phyloP scores from a whole-genome alignment of 805 yeast genomes.

The Cyberlindnera subsufficiens region DNA sequence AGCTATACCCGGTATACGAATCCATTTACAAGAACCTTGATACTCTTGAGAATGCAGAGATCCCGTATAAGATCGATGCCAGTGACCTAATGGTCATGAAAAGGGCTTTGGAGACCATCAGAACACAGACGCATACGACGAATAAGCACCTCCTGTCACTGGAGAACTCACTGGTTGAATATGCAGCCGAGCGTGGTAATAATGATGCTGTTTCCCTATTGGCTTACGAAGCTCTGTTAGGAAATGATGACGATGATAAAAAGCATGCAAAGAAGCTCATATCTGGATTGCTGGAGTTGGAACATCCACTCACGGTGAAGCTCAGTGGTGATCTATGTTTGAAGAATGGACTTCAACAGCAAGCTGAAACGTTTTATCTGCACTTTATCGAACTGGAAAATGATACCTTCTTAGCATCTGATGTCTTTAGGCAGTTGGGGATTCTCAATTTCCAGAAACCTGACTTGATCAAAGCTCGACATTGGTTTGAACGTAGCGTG shows the following conservation, averaged over 20 bases:
- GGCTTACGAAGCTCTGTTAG: slow-evolving; percentile 57
- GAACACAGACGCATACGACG: slow-evolving; percentile 54
- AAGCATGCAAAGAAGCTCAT: slow-evolving; percentile 58
- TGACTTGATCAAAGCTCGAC: slow-evolving; percentile 45
- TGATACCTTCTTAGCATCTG: slow-evolving; percentile 58
- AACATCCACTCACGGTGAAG: slow-evolving; percentile 73
- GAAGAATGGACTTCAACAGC: slow-evolving; percentile 37
- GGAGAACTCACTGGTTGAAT: slow-evolving; percentile 72
- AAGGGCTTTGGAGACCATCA: slow-evolving; percentile 53
- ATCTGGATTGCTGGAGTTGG: slow-evolving; percentile 44
- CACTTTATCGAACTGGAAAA: slow-evolving; percentile 51
- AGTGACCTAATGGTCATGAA: slow-evolving; percentile 65
- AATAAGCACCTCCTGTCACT: slow-evolving; percentile 51
- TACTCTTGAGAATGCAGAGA: slow-evolving; percentile 16
- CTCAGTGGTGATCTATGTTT: slow-evolving; percentile 73
- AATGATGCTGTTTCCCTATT: slow-evolving; percentile 74
- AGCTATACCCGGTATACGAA: slow-evolving; percentile 48
- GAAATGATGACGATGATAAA: slow-evolving; percentile 45
- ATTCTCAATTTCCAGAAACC: slow-evolving; percentile 51
- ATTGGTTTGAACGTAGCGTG: slow-evolving; percentile 56
- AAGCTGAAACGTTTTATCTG: slow-evolving; percentile 56
- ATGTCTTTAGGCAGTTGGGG: slow-evolving; percentile 67
- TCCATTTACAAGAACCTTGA: slow-evolving; percentile 44
- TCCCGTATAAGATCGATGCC: slow-evolving; percentile 44
- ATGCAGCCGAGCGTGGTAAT: slow-evolving; percentile 79